A percentile compares a stretch with the other conserved stretches of the same genome.
phyloP scores from a whole-genome alignment of 306 rosid genomes.

The Notholithocarpus densiflorus region DNA sequence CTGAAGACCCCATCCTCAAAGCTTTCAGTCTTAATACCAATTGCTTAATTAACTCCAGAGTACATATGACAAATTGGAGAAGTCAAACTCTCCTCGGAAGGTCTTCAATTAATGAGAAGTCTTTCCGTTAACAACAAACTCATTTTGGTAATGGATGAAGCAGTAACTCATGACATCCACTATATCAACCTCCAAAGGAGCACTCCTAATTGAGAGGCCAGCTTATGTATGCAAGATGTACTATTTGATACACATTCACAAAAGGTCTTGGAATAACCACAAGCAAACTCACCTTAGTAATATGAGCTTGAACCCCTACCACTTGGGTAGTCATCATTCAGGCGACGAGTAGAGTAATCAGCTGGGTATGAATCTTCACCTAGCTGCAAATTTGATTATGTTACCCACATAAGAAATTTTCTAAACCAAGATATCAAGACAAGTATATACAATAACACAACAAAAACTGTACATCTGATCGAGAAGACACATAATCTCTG shows the following conservation, averaged over 20 bases:
- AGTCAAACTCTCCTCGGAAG: background rate
- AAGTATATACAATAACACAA: background rate
- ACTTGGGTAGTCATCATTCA: background rate
- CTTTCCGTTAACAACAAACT: background rate
- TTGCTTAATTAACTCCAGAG: background rate
- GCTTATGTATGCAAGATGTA: background rate
- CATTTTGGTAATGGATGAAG: background rate
- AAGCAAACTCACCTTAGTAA: slow-evolving; percentile 2
- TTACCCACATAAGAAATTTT: background rate
- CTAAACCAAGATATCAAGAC: background rate
- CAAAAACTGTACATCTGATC: background rate
- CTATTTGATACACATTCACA: background rate
- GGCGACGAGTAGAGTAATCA: background rate
- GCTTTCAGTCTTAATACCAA: background rate
- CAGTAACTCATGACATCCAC: background rate
- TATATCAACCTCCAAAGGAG: slow-evolving; percentile 6
- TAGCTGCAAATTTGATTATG: background rate
- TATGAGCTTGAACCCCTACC: slow-evolving; percentile 4
- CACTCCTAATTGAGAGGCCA: background rate
- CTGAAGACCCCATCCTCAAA: background rate
- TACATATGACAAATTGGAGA: background rate
- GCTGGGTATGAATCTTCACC: background rate
- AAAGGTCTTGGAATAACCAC: background rate
- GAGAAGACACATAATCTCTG: slow-evolving; percentile 3
- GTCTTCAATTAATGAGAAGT: background rate